Evolutionary conservation across 345 rosid genomes (phyloP).

Genomic region (Gossypium thurberi): DNA sequence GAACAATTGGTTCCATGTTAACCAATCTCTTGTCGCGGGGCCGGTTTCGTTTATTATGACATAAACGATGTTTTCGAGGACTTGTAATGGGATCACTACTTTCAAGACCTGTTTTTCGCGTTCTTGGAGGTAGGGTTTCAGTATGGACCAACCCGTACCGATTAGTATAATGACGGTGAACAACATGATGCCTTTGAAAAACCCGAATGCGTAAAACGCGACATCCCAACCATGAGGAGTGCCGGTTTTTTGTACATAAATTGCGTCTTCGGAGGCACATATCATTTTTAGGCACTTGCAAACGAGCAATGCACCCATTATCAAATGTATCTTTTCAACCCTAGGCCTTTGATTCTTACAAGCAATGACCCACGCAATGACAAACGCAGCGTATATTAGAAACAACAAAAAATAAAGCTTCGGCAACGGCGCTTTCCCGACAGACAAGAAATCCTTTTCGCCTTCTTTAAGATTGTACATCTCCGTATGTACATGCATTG

Average conservation of each 20-base stretch:
- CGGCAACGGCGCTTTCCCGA: constrained; percentile 37
- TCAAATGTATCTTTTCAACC: constrained; percentile 36
- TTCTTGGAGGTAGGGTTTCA: constrained; percentile 50
- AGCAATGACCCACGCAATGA: constrained; percentile 22
- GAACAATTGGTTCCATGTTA: constrained; percentile 46
- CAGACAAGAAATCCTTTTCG: constrained; percentile 41
- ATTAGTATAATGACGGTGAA: constrained; percentile 48
- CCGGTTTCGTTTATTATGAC: constrained; percentile 40
- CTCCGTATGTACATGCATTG: constrained; percentile 48
- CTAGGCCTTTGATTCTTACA: constrained; percentile 30
- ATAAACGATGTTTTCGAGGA: constrained; percentile 45
- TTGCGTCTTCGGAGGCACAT: constrained; percentile 40
- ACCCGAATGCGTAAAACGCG: constrained; percentile 47
- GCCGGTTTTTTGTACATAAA: constrained; percentile 34
- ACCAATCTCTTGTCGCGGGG: constrained; percentile 42
- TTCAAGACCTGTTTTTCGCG: constrained; percentile 45
- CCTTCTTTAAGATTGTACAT: constrained; percentile 37
- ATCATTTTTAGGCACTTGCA: constrained; percentile 46
- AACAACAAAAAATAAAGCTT: constrained; percentile 30
- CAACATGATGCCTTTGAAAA: constrained; percentile 51
- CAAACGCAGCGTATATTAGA: constrained; percentile 21
- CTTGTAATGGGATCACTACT: constrained; percentile 44
- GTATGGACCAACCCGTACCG: constrained; percentile 56
- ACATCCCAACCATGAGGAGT: constrained; percentile 62
- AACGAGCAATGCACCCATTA: constrained; percentile 42